Base-by-base conservation (phyloP, 148 eudicot genomes). In the Vaccinium vitisidaea region DNA sequence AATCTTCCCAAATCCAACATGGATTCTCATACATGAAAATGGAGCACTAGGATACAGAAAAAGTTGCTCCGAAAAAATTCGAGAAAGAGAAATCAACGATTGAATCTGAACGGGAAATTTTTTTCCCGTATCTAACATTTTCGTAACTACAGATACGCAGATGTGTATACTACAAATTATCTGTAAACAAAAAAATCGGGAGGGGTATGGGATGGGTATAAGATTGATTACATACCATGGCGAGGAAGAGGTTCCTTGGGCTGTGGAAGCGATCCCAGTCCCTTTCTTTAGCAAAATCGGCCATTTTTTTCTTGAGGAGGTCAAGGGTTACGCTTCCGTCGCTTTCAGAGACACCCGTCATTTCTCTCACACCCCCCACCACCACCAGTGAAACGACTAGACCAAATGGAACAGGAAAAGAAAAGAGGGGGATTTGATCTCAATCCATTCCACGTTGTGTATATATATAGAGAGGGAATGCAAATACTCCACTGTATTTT, bases 231-330 rank as follows among this genome's bases (percentile, higher is more conserved):
- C 9, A 63, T 92, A 95, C 97, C 94, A 95, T 80, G 84, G 98
- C 98, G 83, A 95, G 86, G 74, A 95, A 93, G 52, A 95, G 94
- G 77, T 95, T 95, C 85, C 98, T 88, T 58, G 98, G 97, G 89
- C 94, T 95, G 59, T 95, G 98, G 82, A 84, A 86, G 56, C 87
- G 87, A 5, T 87, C 93, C 98, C 97, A 95, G 10, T 93, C 92
- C 80, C 98, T 90, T 84, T 91, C 94, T 58, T 86, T 86, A 0
- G 94, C 93, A 84, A 95, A 95, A 1, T 92, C 93, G 75, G 84
- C 91, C 91, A 95, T 87, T 83, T 93, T 94, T 61, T 83, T 85
- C 90, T 85, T 93, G 25, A 95, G 82, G 53, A 86, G 76, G 8
- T 94, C 91, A 4, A 95, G 89, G 46, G 91, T 89, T 18, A 95